Percentiles rank a stretch among this genome's conserved stretches.
Conservation (phyloP, 352 stramenopile species). For the Phytophthora palmivora region DNA sequence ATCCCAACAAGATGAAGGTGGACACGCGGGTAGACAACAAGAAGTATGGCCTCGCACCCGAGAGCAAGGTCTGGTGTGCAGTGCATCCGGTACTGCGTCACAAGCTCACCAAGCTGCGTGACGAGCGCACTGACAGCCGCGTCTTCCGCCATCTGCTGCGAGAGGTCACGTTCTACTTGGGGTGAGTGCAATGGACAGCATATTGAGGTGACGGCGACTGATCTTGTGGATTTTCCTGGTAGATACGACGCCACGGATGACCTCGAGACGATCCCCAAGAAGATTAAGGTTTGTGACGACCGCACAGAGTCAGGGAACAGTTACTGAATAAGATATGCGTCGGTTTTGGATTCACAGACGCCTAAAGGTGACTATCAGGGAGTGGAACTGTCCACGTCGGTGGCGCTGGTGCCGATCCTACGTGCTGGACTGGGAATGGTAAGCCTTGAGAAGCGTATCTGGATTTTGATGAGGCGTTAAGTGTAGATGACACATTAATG, state of each 20-base stretch:
- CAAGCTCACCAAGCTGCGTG: slow-evolving; percentile 97
- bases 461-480: not conserved
- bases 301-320: not conserved
- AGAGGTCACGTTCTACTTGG: slow-evolving; percentile 98
- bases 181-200: slow-evolving; percentile 63
- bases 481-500: not conserved
- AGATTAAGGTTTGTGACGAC: slow-evolving; percentile 60
- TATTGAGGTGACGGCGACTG: slow-evolving; percentile 4
- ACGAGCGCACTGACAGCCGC: slow-evolving; percentile 91
- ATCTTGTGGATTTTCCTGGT: not conserved
- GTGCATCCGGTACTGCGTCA: slow-evolving; percentile 93
- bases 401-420: slow-evolving; percentile 98
- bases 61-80: slow-evolving; percentile 86
- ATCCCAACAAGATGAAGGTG: slow-evolving; percentile 53
- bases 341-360: slow-evolving; percentile 44
- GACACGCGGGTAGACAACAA: slow-evolving; percentile 71
- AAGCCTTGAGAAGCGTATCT: not conserved
- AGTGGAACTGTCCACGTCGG: slow-evolving; percentile 88
- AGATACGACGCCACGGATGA: slow-evolving; percentile 88
- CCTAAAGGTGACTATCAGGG: slow-evolving; percentile 81
- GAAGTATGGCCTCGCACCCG: slow-evolving; percentile 64
- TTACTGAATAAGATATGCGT: slow-evolving; percentile 7
- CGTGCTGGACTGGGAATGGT: slow-evolving; percentile 92
- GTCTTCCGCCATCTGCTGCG: slow-evolving; percentile 96
- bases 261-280: slow-evolving; percentile 68